Percentiles rank a stretch among this genome's conserved stretches.
These are phyloP conservation scores for Sedum album DNA, from an alignment of 164 flowering plant genomes.

Conservation along the genomic window DNA sequence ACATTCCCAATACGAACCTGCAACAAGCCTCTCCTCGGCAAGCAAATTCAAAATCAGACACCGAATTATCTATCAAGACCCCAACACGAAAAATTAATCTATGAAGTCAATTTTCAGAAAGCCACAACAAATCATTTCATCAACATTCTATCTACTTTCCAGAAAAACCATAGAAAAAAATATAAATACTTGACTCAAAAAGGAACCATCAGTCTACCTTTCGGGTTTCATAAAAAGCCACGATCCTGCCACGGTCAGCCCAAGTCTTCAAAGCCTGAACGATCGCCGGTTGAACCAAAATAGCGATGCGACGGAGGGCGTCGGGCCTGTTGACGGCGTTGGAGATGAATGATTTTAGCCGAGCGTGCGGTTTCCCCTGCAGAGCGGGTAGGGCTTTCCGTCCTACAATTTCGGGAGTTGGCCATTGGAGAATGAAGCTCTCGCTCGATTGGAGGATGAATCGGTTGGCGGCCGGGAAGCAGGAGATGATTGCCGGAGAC, in stretches of 20 bases:
- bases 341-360: conserved; percentile 13
- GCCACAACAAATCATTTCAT: no score
- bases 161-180: neutral
- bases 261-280: conserved; percentile 15
- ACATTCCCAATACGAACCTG: neutral
- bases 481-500: conserved; percentile 40
- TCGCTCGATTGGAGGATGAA: conserved; percentile 25
- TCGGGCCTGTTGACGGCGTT: conserved; percentile 18
- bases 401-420: conserved; percentile 30
- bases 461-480: conserved; percentile 29
- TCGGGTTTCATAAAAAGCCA: conserved; percentile 21
- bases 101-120: no score
- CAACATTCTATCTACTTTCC: no score
- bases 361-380: conserved; percentile 29
- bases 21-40: no score
- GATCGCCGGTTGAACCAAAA: conserved; percentile 27
- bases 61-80: no score
- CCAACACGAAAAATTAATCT: no score
- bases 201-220: conserved; percentile 18
- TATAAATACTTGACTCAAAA: neutral
- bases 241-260: conserved; percentile 15
- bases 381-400: conserved; percentile 17
- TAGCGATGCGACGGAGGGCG: conserved; percentile 25
- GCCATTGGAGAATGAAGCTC: conserved; percentile 25
- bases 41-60: no score